phyloP scores from a whole-genome alignment of 352 stramenopile genomes.

The Globisporangium canariense region DNA sequence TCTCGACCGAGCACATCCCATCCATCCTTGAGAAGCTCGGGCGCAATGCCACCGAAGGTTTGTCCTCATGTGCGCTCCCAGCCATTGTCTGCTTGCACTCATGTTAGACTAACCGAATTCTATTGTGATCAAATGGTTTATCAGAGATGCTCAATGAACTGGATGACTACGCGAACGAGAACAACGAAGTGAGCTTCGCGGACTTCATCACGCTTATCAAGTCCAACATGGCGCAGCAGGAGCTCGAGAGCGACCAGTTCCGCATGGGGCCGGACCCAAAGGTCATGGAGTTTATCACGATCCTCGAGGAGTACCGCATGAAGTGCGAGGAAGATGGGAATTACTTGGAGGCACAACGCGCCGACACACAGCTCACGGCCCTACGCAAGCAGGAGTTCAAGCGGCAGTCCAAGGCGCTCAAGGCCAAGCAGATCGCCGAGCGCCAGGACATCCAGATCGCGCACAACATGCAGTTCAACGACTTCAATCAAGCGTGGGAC shows the following conservation, averaged over 20 bases:
- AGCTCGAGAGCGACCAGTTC: slow-evolving; percentile 44
- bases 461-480: slow-evolving; percentile 94
- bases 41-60: slow-evolving; percentile 66
- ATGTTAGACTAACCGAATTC: background rate
- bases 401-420: slow-evolving; percentile 89
- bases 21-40: slow-evolving; percentile 76
- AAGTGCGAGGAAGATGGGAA: slow-evolving; percentile 95
- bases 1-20: slow-evolving; percentile 63
- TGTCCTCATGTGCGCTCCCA: background rate
- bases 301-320: slow-evolving; percentile 92
- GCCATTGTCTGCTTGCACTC: background rate
- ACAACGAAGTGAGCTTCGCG: slow-evolving; percentile 52
- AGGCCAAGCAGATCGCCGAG: slow-evolving; percentile 88
- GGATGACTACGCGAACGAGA: slow-evolving; percentile 51
- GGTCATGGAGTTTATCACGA: slow-evolving; percentile 92
- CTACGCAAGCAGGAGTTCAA: slow-evolving; percentile 91
- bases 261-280: slow-evolving; percentile 82
- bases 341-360: slow-evolving; percentile 91
- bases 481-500: slow-evolving; percentile 94
- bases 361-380: slow-evolving; percentile 83
- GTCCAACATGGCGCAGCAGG: slow-evolving; percentile 34
- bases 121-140: background rate
- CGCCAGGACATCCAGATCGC: slow-evolving; percentile 93
- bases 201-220: slow-evolving; percentile 69
- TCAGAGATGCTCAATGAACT: slow-evolving; percentile 72